These are phyloP conservation scores for Naematelia aurantialba DNA, from an alignment of 768 basidiomycete species.

Conservation along the genomic window DNA sequence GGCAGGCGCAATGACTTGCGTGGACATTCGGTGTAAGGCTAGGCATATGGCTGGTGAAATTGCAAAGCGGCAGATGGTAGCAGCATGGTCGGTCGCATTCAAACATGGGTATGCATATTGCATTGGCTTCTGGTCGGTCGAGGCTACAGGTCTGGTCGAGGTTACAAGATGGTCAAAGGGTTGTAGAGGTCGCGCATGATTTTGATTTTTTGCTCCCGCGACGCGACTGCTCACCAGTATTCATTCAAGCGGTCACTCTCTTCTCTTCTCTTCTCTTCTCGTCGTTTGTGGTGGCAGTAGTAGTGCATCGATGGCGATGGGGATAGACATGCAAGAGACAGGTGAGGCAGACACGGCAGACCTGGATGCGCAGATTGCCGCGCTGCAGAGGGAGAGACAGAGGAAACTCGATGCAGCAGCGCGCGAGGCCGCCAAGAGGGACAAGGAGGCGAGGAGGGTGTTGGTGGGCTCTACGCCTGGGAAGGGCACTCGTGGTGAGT, in stretches of 20 bases:
- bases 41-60: background rate
- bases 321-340: too few relatives aligned
- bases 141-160: background rate
- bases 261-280: too few relatives aligned
- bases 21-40: too few relatives aligned
- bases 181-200: background rate
- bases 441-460: constrained; percentile 34
- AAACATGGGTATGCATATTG: background rate
- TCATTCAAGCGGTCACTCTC: too few relatives aligned
- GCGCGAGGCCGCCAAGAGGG: constrained; percentile 6
- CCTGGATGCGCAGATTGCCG: constrained; percentile 39
- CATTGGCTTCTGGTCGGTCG: background rate
- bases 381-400: constrained; percentile 19
- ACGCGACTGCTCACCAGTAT: too few relatives aligned
- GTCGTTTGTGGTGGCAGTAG: too few relatives aligned
- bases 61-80: too few relatives aligned
- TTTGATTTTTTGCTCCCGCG: background rate
- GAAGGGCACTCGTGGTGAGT: constrained; percentile 29
- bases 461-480: constrained; percentile 38
- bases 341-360: constrained; percentile 28
- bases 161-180: too few relatives aligned
- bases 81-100: background rate
- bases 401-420: constrained; percentile 15
- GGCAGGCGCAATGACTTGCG: too few relatives aligned
- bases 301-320: too few relatives aligned